Conservation (phyloP, 257 asterid species). For the Solanum ossicruentum region DNA sequence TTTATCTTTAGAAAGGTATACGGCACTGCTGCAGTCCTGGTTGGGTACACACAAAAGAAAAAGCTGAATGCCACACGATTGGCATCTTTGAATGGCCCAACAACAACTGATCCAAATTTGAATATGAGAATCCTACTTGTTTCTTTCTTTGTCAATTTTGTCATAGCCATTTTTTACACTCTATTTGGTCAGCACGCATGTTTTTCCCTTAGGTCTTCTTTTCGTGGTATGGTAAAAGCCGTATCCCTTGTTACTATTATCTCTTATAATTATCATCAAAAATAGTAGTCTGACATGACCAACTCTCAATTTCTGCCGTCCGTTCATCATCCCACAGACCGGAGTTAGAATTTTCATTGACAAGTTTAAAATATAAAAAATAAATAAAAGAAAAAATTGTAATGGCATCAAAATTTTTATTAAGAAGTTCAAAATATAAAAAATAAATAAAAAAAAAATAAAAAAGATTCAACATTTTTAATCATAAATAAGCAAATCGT, state of each 20-base stretch:
- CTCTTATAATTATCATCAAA: neutral
- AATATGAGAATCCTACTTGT: constrained; percentile 2
- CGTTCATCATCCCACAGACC: constrained; percentile 4
- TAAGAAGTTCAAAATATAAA: too few relatives aligned
- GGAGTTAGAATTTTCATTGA: neutral
- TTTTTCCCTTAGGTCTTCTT: neutral
- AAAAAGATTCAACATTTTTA: neutral
- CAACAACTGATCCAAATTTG: neutral
- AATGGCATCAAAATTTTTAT: neutral
- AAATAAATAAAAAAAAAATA: too few relatives aligned
- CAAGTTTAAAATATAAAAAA: too few relatives aligned
- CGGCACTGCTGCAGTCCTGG: neutral
- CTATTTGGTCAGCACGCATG: constrained; percentile 20
- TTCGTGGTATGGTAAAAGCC: constrained; percentile 29
- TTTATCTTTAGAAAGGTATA: neutral
- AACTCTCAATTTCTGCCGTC: constrained; percentile 3
- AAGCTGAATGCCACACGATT: constrained; percentile 40
- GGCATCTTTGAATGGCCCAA: constrained; percentile 34
- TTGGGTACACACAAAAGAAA: neutral
- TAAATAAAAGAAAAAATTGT: too few relatives aligned
- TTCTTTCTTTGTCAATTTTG: neutral
- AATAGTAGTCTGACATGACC: neutral
- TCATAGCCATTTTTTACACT: neutral
- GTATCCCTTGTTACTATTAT: constrained; percentile 3
- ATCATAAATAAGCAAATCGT: rapidly evolving